Percentiles rank a stretch among this genome's conserved stretches.
Conservation (phyloP, 805 yeast species). For the Wickerhamomyces mucosus region DNA sequence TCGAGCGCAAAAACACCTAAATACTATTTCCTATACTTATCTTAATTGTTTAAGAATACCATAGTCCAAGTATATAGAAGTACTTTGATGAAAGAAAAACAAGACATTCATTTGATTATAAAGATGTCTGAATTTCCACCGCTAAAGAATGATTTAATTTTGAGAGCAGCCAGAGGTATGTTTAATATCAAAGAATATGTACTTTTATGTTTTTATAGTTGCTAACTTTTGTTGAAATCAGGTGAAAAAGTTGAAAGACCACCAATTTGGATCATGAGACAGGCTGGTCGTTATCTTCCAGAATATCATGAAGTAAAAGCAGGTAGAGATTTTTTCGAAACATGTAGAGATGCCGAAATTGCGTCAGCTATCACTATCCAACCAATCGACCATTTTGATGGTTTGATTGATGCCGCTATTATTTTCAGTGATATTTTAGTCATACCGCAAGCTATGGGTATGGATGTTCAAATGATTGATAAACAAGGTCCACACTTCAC, state of each 20-base stretch:
- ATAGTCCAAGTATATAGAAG: too few species aligned
- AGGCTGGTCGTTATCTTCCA: constrained; percentile 89
- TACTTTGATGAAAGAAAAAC: neutral
- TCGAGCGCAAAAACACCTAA: too few species aligned
- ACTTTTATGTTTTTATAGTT: neutral
- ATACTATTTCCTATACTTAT: too few species aligned
- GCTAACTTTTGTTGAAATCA: neutral
- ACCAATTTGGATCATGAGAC: constrained; percentile 97
- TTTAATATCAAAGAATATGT: neutral
- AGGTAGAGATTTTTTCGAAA: constrained; percentile 80
- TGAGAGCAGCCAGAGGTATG: constrained; percentile 74
- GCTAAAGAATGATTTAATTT: constrained; percentile 78
- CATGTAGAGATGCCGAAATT: constrained; percentile 90
- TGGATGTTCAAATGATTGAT: constrained; percentile 87
- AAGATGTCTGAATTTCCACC: constrained; percentile 46
- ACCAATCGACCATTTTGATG: constrained; percentile 84
- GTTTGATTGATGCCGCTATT: constrained; percentile 91
- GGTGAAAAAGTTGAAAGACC: constrained; percentile 88
- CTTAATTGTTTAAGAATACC: too few species aligned
- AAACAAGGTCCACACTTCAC: constrained; percentile 93
- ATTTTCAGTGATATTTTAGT: constrained; percentile 93
- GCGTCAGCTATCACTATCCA: constrained; percentile 94
- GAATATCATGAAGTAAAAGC: constrained; percentile 89
- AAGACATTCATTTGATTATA: neutral
- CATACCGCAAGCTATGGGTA: constrained; percentile 97